These are phyloP conservation scores for Trametes versicolor DNA, from an alignment of 1,284 basidiomycete species.

Conservation along the genomic window DNA sequence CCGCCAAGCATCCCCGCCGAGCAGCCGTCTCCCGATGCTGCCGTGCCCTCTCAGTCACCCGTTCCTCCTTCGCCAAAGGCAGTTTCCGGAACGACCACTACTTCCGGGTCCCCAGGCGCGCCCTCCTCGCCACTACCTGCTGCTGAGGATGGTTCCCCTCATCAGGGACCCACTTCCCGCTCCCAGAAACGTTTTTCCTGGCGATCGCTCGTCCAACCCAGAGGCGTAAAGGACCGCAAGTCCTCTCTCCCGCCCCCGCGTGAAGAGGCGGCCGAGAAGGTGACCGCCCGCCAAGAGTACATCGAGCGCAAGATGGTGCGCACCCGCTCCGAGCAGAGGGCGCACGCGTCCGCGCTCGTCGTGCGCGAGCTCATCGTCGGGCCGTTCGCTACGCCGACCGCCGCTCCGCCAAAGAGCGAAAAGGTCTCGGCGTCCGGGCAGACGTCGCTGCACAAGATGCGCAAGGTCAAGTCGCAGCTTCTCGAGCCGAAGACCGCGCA, in stretches of 20 bases:
- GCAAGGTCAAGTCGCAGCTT: conserved; percentile 77
- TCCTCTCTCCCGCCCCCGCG: conserved; percentile 48
- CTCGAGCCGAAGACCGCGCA: conserved; percentile 72
- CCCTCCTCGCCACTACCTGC: background rate
- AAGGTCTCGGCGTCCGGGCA: conserved; percentile 47
- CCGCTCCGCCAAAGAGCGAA: conserved; percentile 42
- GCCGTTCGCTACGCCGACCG: conserved; percentile 40
- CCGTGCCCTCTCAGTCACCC: background rate
- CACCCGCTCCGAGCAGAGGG: conserved; percentile 63
- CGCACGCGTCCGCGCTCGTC: conserved; percentile 68
- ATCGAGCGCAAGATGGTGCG: conserved; percentile 37
- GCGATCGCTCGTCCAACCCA: conserved; percentile 35
- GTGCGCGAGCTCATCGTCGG: conserved; percentile 77
- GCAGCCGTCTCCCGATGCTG: background rate
- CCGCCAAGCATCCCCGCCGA: background rate
- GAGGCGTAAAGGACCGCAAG: conserved; percentile 45
- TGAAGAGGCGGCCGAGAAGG: conserved; percentile 40
- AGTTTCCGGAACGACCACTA: too few relatives aligned
- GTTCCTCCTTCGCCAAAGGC: too few relatives aligned
- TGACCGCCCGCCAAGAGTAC: conserved; percentile 26
- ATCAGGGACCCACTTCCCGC: conserved; percentile 15
- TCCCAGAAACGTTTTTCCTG: conserved; percentile 41
- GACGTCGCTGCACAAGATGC: conserved; percentile 60
- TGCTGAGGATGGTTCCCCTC: background rate
- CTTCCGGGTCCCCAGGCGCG: too few relatives aligned